Evolutionary conservation across 805 yeast species (phyloP).

Genomic region (Saturnispora quitensis): DNA sequence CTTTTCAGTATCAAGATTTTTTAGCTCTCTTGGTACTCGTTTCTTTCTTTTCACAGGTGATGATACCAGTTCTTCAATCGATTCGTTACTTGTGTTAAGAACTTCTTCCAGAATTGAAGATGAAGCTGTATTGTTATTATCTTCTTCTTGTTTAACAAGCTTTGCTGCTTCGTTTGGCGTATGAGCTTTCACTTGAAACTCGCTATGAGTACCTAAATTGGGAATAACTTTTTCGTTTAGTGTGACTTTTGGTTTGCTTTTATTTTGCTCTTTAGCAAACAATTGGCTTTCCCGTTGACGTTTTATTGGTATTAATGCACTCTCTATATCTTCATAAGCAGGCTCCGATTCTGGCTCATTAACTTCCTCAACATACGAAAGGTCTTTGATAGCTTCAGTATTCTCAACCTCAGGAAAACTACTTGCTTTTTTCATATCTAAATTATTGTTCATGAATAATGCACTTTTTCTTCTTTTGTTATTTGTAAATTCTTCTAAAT

Average conservation of each 20-base stretch:
- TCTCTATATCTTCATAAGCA: slow-evolving; percentile 12
- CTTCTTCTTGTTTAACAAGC: neutral
- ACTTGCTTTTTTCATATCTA: neutral
- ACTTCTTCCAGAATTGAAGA: neutral
- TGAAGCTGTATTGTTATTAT: neutral
- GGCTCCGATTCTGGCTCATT: slow-evolving; percentile 19
- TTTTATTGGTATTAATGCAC: slow-evolving; percentile 9
- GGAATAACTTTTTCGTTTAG: neutral
- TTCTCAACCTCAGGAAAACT: neutral
- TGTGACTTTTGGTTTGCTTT: slow-evolving; percentile 4
- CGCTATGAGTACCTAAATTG: neutral
- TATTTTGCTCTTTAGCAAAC: slow-evolving; percentile 8
- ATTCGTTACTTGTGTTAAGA: neutral
- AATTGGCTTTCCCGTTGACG: slow-evolving; percentile 5
- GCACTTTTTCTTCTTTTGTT: slow-evolving; percentile 37
- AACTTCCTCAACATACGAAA: slow-evolving; percentile 9
- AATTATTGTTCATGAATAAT: slow-evolving; percentile 18
- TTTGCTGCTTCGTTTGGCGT: slow-evolving; percentile 3
- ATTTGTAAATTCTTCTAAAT: neutral
- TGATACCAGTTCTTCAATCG: neutral
- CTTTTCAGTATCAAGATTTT: slow-evolving; percentile 28
- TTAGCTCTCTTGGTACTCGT: slow-evolving; percentile 27
- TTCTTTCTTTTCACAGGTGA: slow-evolving; percentile 14
- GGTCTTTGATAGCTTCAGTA: neutral
- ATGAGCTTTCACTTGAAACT: neutral